phyloP scores from a whole-genome alignment of 345 rosid species.

The Citrus cavaleriei region DNA sequence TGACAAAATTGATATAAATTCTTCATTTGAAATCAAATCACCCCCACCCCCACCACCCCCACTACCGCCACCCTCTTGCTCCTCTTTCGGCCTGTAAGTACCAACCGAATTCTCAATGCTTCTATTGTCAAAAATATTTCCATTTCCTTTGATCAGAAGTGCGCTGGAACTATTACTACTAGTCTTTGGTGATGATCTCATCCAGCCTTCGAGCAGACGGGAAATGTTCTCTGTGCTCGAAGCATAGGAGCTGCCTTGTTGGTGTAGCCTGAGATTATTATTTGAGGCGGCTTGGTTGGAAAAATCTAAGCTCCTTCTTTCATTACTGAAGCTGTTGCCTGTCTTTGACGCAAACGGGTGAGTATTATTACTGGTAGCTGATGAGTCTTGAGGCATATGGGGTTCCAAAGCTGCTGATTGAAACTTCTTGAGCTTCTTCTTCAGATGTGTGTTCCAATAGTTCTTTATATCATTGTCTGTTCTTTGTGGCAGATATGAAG shows the following conservation, averaged over 20 bases:
- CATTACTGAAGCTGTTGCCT: slow-evolving; percentile 7
- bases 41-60: slow-evolving; percentile 27
- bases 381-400: slow-evolving; percentile 20
- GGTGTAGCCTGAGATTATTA: slow-evolving; percentile 1
- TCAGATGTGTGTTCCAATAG: slow-evolving; percentile 99
- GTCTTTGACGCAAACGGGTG: slow-evolving; percentile 16
- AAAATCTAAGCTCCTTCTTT: slow-evolving; percentile 26
- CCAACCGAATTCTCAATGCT: slow-evolving; percentile 18
- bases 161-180: neutral
- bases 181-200: slow-evolving; percentile 62
- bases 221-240: slow-evolving; percentile 94
- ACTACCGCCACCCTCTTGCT: slow-evolving; percentile 33
- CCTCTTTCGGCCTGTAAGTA: slow-evolving; percentile 30
- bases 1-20: slow-evolving; percentile 54
- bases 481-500: slow-evolving; percentile 94
- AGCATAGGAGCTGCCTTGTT: slow-evolving; percentile 52
- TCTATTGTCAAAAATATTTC: neutral
- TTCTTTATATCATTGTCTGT: slow-evolving; percentile 97
- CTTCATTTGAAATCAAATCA: slow-evolving; percentile 42
- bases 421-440: slow-evolving; percentile 87
- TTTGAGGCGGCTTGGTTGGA: slow-evolving; percentile 19
- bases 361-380: slow-evolving; percentile 9
- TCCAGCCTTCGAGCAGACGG: slow-evolving; percentile 87
- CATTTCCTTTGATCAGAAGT: neutral
- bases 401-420: slow-evolving; percentile 39